phyloP scores from a whole-genome alignment of 2,329 filamentous ascomycete species.

The Monosporascus sp. region DNA sequence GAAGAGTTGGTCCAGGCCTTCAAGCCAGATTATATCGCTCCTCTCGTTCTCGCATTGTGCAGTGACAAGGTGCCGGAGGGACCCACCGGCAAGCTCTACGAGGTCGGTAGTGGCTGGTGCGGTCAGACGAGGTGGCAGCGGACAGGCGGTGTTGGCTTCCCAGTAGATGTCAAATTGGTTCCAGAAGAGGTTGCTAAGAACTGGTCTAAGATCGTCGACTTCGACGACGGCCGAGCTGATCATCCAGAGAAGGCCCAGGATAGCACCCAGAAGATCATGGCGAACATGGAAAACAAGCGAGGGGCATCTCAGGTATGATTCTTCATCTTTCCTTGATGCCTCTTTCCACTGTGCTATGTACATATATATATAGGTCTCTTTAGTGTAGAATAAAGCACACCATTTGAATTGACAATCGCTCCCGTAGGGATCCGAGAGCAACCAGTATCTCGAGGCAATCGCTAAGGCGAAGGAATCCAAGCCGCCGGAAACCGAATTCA shows the following conservation, averaged over 20 bases:
- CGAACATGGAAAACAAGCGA: slow-evolving; percentile 76
- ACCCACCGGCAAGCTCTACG: slow-evolving; percentile 82
- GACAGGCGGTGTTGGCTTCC: slow-evolving; percentile 84
- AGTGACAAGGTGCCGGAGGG: slow-evolving; percentile 82
- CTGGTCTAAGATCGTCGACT: slow-evolving; percentile 77
- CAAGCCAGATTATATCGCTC: slow-evolving; percentile 98
- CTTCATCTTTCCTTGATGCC: slow-evolving; percentile 20
- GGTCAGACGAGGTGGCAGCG: slow-evolving; percentile 93
- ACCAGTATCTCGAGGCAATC: slow-evolving; percentile 69
- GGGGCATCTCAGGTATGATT: slow-evolving; percentile 54
- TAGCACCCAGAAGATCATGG: slow-evolving; percentile 69
- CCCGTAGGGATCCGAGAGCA: slow-evolving; percentile 35
- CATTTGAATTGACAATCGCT: slow-evolving; percentile 13
- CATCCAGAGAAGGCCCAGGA: slow-evolving; percentile 76
- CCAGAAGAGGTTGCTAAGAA: slow-evolving; percentile 76
- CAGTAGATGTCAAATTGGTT: slow-evolving; percentile 73
- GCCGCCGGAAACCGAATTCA: slow-evolving; percentile 62
- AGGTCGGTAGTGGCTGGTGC: slow-evolving; percentile 92
- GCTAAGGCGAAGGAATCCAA: slow-evolving; percentile 62
- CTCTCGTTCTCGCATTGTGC: slow-evolving; percentile 77
- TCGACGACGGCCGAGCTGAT: slow-evolving; percentile 82
- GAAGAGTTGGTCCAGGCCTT: slow-evolving; percentile 98
- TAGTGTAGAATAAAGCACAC: slow-evolving; percentile 12
- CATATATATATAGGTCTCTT: slow-evolving; percentile 20
- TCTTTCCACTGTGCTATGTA: slow-evolving; percentile 16